Base-by-base conservation (phyloP, 169 alveolate genomes). In the Neospora caninum region DNA sequence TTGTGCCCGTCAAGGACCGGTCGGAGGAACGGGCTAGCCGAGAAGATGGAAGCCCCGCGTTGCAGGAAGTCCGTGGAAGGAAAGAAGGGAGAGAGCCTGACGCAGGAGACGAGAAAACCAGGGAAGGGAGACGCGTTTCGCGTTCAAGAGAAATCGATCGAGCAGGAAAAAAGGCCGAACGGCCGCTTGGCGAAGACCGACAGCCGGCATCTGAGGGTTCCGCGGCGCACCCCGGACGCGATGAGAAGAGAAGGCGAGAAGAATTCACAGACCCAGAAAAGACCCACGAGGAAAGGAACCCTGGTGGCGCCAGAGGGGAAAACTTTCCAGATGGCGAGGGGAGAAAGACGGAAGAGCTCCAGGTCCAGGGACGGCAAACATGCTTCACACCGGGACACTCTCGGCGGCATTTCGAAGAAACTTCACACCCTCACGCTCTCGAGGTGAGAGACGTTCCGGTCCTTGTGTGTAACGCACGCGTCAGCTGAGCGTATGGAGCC, bases 391-490 rank as follows among this genome's bases (percentile, higher is more conserved):
- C 80, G 53, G 95, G 95, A 69, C 97, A 96, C 70, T 93, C 97
- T 2, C 94, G 70, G 38, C 95, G 58, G 86, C 97, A 96, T 88
- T 94, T 82, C 34, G 92, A 80, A 39, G 95, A 91, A 9, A 91
- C 96, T 2, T 41, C 82, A 27, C 97, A 96, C 84, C 67, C 96
- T 41, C 95, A 96, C 67, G 96, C 96, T 29, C 64, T 96, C 38
- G 97, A 94, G 45, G 96, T 88, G 64, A 41, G 93, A 27, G 22
- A 7, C 7, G 25, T 7, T 2, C 87, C 43, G 22, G 27, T 18
- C 31, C 18, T 41, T 13, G 58, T 49, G 58, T 49, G 58, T 49
- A 13, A 49, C 4, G 13, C 58, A 49, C 4, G 13, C 58, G 58
- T 49, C 58, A 49, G 22, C 4, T 49, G 22, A 4, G 58, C 58